Base-by-base conservation (phyloP, 345 rosid genomes). In the Clausena lansium region DNA sequence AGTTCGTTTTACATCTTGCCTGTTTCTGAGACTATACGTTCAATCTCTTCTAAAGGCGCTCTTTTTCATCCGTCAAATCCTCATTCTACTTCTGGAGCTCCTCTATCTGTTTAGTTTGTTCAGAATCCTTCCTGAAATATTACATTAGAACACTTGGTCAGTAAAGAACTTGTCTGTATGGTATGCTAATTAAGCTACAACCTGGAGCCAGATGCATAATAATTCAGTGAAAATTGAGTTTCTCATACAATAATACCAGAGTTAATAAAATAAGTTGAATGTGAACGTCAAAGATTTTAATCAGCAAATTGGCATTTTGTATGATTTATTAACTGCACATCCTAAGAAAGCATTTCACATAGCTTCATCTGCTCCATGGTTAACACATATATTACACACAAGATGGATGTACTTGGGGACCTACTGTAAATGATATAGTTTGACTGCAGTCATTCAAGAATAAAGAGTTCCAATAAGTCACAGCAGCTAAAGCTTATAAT, bases 91-190 rank as follows among this genome's bases (percentile, higher is more conserved):
- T 86, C 82, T 91, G 95, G 57, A 91, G 85, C 67, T 91, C 95
- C 80, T 91, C 89, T 73, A 91, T 89, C 83, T 88, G 93, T 83
- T 89, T 91, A 1, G 91, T 89, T 81, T 91, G 95, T 60, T 91
- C 93, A 63, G 95, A 91, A 77, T 87, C 95, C 87, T 89, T 91
- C 85, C 93, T 88, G 91, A 25, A 64, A 76, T 61, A 71, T 77
- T 77, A 13, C 2, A 3, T 1, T 36, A 66, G 32, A 66, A 65
- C 20, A 64, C 28, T 50, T 60, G 67, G 54, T 76, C 38, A 6
- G 14, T 36, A 47, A 57, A 59, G 13, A 45, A 45, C 30, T 38
- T 50, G 8, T 65, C 20, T 30, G 19, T 52, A 17, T 28, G 1
- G 1, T n/a, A 67, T 38, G 52, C 24, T n/a, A 67, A 33, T 10